A percentile compares a stretch with the other conserved stretches of the same genome.
Conservation (phyloP, 805 yeast species). For the Candida manassasensis region DNA sequence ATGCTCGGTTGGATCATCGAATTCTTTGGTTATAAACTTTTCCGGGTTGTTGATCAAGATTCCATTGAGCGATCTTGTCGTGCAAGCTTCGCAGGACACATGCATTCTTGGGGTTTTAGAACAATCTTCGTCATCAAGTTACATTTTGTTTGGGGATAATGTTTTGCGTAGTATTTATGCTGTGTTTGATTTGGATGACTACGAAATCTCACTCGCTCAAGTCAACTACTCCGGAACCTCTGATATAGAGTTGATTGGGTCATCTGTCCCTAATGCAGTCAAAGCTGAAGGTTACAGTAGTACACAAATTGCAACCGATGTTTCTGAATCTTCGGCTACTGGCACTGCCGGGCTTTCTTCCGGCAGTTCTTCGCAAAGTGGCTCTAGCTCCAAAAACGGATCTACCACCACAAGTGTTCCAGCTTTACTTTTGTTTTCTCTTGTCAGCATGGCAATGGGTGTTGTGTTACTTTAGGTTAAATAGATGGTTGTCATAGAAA, state of each 20-base stretch:
- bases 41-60: conserved; percentile 53
- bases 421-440: background rate
- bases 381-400: background rate
- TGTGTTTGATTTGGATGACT: conserved; percentile 59
- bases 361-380: too few species aligned
- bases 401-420: background rate
- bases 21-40: conserved; percentile 41
- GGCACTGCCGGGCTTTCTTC: conserved; percentile 6
- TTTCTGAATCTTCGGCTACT: conserved; percentile 3
- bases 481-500: background rate
- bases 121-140: conserved; percentile 10
- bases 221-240: conserved; percentile 24
- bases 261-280: conserved; percentile 48
- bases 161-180: conserved; percentile 60
- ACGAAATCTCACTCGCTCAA: conserved; percentile 49
- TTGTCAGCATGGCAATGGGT: background rate
- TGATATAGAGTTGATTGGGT: conserved; percentile 43
- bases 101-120: conserved; percentile 27
- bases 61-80: conserved; percentile 35
- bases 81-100: conserved; percentile 10
- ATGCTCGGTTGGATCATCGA: conserved; percentile 30
- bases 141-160: conserved; percentile 57
- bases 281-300: conserved; percentile 43
- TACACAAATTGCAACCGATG: conserved; percentile 18
- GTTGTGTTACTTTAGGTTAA: background rate